Evolutionary conservation across 1,284 basidiomycete species (phyloP).

Genomic region (Wallemia ichthyophaga): DNA sequence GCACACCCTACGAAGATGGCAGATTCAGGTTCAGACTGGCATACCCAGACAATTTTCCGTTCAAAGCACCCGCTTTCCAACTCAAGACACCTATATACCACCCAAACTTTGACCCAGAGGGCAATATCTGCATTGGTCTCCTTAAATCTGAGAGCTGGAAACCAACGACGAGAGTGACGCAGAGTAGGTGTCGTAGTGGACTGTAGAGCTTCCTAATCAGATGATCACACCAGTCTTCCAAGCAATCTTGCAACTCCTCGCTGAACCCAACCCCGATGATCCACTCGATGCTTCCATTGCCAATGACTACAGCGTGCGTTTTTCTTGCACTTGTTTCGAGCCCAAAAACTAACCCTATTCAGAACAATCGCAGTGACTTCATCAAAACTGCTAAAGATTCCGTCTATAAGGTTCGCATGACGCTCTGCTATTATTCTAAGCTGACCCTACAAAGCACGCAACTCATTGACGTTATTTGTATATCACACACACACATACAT

Average conservation of each 20-base stretch:
- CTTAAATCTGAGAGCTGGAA: slow-evolving; percentile 36
- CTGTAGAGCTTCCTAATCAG: not conserved
- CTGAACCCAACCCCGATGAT: slow-evolving; percentile 63
- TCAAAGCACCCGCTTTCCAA: slow-evolving; percentile 55
- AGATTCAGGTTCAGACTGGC: slow-evolving; percentile 42
- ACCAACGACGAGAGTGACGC: slow-evolving; percentile 43
- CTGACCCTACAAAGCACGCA: too few species aligned
- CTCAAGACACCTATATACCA: slow-evolving; percentile 74
- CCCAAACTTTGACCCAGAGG: slow-evolving; percentile 73
- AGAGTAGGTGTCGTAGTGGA: slow-evolving; percentile 21
- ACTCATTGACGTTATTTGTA: too few species aligned
- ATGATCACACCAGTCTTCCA: slow-evolving; percentile 28
- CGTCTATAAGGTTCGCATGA: too few species aligned
- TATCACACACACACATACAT: too few species aligned
- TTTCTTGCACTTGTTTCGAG: not conserved
- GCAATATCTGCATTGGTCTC: slow-evolving; percentile 39
- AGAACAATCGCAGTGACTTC: too few species aligned
- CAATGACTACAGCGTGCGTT: not conserved
- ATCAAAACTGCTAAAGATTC: too few species aligned
- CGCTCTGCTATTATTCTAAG: too few species aligned
- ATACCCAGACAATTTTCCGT: slow-evolving; percentile 50
- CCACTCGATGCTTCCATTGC: slow-evolving; percentile 29
- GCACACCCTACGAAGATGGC: slow-evolving; percentile 57
- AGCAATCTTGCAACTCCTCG: slow-evolving; percentile 53
- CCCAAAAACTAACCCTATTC: too few species aligned